A percentile compares a stretch with the other conserved stretches of the same genome.
These are phyloP conservation scores for Colletotrichum plurivorum DNA, from an alignment of 2,329 filamentous ascomycete species.

Conservation along the genomic window DNA sequence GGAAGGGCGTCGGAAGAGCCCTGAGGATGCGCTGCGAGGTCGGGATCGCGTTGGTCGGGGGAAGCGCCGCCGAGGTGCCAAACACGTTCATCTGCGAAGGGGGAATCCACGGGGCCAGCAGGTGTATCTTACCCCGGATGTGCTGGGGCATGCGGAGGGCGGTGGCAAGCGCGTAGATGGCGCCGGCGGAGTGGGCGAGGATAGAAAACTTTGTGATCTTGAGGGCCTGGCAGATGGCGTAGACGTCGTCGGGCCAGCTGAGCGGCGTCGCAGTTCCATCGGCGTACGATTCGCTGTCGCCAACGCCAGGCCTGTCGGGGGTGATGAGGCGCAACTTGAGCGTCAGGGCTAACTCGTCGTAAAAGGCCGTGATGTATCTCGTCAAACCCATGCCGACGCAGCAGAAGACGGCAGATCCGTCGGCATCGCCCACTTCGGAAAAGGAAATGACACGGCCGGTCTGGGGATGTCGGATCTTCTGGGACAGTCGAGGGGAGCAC, in stretches of 20 bases:
- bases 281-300: constrained; percentile 88
- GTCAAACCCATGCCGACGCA: constrained; percentile 99
- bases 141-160: constrained; percentile 96
- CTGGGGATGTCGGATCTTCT: constrained; percentile 88
- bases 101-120: constrained; percentile 96
- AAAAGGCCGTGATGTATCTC: constrained; percentile 95
- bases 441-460: constrained; percentile 93
- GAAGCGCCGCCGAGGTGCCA: constrained; percentile 78
- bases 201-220: constrained; percentile 97
- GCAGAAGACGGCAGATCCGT: constrained; percentile 93
- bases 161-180: constrained; percentile 97
- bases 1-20: constrained; percentile 88
- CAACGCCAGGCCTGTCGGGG: constrained; percentile 92
- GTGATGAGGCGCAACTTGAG: constrained; percentile 93
- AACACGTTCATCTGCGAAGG: constrained; percentile 92
- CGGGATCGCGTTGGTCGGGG: constrained; percentile 88
- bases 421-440: constrained; percentile 93
- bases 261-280: constrained; percentile 89
- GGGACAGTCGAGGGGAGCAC: constrained; percentile 85
- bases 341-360: constrained; percentile 92
- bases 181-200: constrained; percentile 94
- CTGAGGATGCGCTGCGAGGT: constrained; percentile 93
- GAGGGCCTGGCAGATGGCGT: constrained; percentile 91
- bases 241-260: constrained; percentile 91
- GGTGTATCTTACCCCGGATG: constrained; percentile 92